Conservation (phyloP, 805 yeast genomes). For the Millerozyma miso region DNA sequence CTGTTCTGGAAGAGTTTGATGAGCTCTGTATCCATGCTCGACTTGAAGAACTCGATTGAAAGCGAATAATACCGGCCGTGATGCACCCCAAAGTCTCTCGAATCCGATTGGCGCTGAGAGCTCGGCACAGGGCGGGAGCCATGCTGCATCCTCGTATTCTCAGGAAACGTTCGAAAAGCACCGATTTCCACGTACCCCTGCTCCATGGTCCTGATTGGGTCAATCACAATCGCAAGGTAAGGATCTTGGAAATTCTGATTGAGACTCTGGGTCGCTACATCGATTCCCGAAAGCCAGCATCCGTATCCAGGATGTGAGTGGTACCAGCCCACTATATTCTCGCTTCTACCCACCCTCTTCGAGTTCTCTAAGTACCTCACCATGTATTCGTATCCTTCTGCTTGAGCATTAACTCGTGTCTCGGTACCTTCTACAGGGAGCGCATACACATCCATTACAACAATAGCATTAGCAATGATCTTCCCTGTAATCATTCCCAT, state of each 20-base stretch:
- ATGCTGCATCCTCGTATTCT: slow-evolving; percentile 15
- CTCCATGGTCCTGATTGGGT: slow-evolving; percentile 64
- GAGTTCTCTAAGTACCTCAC: slow-evolving; percentile 66
- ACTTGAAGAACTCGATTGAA: slow-evolving; percentile 56
- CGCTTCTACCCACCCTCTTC: slow-evolving; percentile 43
- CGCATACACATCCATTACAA: slow-evolving; percentile 77
- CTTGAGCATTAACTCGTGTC: slow-evolving; percentile 89
- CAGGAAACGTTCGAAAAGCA: slow-evolving; percentile 73
- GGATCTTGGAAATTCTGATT: slow-evolving; percentile 92
- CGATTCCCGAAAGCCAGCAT: slow-evolving; percentile 92
- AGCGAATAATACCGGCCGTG: slow-evolving; percentile 65
- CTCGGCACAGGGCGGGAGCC: not conserved
- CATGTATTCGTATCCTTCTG: slow-evolving; percentile 94
- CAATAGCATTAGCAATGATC: slow-evolving; percentile 49
- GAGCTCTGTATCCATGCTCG: slow-evolving; percentile 41
- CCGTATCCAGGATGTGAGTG: slow-evolving; percentile 97
- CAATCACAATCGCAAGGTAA: slow-evolving; percentile 82
- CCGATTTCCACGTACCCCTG: slow-evolving; percentile 77
- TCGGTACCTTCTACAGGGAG: slow-evolving; percentile 96
- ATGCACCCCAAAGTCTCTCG: slow-evolving; percentile 67
- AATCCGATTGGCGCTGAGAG: slow-evolving; percentile 41
- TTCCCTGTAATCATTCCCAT: slow-evolving; percentile 95
- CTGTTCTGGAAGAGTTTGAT: slow-evolving; percentile 17
- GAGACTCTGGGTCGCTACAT: slow-evolving; percentile 81
- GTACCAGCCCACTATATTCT: slow-evolving; percentile 93